Evolutionary conservation across 2,329 filamentous ascomycete genomes (phyloP).

Genomic region (Monosporascus cannonballus): DNA sequence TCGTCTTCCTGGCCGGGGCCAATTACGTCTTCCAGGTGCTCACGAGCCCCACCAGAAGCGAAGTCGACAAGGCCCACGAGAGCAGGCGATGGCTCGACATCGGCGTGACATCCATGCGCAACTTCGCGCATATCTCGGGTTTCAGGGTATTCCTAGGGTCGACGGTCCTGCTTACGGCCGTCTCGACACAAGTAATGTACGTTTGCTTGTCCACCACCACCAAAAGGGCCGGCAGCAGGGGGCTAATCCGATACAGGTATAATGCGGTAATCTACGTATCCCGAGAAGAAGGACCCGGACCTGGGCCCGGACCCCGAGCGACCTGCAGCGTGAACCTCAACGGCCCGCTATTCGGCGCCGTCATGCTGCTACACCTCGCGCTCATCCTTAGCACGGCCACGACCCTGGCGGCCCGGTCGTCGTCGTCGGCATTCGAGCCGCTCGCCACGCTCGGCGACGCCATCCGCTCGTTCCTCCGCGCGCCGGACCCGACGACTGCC

Average conservation of each 20-base stretch:
- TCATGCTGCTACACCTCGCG: slow-evolving; percentile 23
- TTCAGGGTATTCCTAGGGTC: slow-evolving; percentile 32
- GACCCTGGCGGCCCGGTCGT: slow-evolving; percentile 8
- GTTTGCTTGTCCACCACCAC: slow-evolving; percentile 9
- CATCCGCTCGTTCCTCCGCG: slow-evolving; percentile 24
- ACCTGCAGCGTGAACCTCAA: slow-evolving; percentile 37
- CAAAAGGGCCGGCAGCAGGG: no score
- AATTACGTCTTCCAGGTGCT: slow-evolving; percentile 52
- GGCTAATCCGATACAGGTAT: slow-evolving; percentile 31
- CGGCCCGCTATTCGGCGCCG: slow-evolving; percentile 34
- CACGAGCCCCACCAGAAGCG: slow-evolving; percentile 44
- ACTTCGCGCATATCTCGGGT: slow-evolving; percentile 37
- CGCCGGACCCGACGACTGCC: slow-evolving; percentile 24
- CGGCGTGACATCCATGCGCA: slow-evolving; percentile 46
- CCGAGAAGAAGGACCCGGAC: slow-evolving; percentile 20
- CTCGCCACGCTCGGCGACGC: slow-evolving; percentile 26
- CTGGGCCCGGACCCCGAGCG: slow-evolving; percentile 11
- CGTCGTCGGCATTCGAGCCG: slow-evolving; percentile 20
- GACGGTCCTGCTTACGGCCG: slow-evolving; percentile 34
- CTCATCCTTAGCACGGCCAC: slow-evolving; percentile 21
- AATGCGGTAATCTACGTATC: slow-evolving; percentile 44
- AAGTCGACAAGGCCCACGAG: slow-evolving; percentile 41
- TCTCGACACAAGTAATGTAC: slow-evolving; percentile 45
- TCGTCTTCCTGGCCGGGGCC: slow-evolving; percentile 40
- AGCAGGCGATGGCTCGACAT: slow-evolving; percentile 45